Evolutionary conservation across 2,329 filamentous ascomycete species (phyloP).

Genomic region (Claviceps sp.): DNA sequence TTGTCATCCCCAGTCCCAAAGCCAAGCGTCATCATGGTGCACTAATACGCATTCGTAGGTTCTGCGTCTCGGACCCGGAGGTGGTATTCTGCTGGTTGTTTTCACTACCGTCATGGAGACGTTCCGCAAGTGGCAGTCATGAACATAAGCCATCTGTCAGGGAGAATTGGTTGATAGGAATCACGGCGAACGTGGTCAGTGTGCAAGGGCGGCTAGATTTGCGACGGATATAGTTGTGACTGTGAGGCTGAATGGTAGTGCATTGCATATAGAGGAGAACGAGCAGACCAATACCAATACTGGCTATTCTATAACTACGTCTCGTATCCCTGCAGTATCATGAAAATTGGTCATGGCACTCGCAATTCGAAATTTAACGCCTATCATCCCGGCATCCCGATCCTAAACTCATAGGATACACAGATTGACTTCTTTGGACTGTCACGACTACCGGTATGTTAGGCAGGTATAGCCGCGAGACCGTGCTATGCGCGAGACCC

Average conservation of each 20-base stretch:
- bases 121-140: conserved; percentile 50
- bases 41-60: conserved; percentile 16
- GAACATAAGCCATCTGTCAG: not conserved
- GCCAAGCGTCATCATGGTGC: conserved; percentile 1
- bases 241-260: not conserved
- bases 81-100: conserved; percentile 65
- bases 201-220: not conserved
- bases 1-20: conserved; percentile 14
- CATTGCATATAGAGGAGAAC: conserved; percentile 1
- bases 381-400: no score
- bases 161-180: not conserved
- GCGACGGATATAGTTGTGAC: not conserved
- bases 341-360: not conserved
- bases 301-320: not conserved
- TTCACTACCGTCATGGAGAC: conserved; percentile 88
- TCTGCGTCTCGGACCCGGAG: conserved; percentile 39
- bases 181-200: not conserved
- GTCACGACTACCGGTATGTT: no score
- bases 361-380: not conserved
- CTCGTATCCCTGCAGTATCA: not conserved
- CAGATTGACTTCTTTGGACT: no score
- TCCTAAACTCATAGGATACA: no score
- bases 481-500: no score
- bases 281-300: not conserved
- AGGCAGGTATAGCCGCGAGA: no score